A percentile compares a stretch with the other conserved stretches of the same genome.
Conservation (phyloP, 495 filamentous ascomycete species). For the Lasiosphaeris hirsuta region DNA sequence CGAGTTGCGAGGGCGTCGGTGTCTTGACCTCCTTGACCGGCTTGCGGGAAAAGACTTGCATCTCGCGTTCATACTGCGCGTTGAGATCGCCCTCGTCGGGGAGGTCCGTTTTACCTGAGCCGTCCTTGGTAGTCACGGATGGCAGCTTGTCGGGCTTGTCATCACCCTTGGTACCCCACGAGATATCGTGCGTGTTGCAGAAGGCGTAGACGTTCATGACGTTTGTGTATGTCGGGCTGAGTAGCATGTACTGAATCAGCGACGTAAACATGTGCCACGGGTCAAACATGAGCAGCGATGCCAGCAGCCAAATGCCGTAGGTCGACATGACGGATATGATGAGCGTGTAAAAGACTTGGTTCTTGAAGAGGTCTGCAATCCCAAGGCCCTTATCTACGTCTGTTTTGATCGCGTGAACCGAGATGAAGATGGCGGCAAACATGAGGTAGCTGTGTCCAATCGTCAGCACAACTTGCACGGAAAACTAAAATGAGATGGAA, state of each 20-base stretch:
- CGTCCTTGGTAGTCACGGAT: slow-evolving; percentile 79
- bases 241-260: slow-evolving; percentile 92
- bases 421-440: slow-evolving; percentile 94
- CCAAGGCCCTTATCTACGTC: slow-evolving; percentile 63
- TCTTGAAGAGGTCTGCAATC: slow-evolving; percentile 70
- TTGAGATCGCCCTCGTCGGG: slow-evolving; percentile 81
- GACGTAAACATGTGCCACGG: slow-evolving; percentile 99
- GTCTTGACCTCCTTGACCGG: slow-evolving; percentile 65
- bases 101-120: slow-evolving; percentile 90
- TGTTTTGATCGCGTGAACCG: slow-evolving; percentile 74
- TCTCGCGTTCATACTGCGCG: slow-evolving; percentile 87
- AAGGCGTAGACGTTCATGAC: slow-evolving; percentile 99
- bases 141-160: slow-evolving; percentile 91
- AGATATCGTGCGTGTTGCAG: slow-evolving; percentile 99
- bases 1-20: slow-evolving; percentile 51
- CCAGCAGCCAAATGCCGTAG: slow-evolving; percentile 89
- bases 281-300: slow-evolving; percentile 93
- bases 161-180: slow-evolving; percentile 98
- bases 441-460: slow-evolving; percentile 66
- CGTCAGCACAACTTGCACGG: slow-evolving; percentile 18
- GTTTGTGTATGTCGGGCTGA: slow-evolving; percentile 99
- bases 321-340: slow-evolving; percentile 89
- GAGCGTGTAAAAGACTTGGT: slow-evolving; percentile 87
- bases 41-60: slow-evolving; percentile 65
- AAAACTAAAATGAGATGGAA: not conserved